Evolutionary conservation across 371 early-diverging fungal species (phyloP).

Genomic region (Batkoa obscura): DNA sequence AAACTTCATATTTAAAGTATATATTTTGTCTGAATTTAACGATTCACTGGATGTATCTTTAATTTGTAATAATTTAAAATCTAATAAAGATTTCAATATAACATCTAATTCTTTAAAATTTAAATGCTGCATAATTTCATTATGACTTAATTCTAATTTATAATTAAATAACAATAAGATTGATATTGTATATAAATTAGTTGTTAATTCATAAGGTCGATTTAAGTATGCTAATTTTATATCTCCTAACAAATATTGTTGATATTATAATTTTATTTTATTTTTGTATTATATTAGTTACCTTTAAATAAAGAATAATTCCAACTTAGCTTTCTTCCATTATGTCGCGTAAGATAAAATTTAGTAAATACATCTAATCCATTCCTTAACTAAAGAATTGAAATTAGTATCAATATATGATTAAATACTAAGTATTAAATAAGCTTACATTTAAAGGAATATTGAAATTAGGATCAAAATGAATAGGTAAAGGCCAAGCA

Average conservation of each 20-base stretch:
- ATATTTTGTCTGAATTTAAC: too few species aligned
- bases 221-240: too few species aligned
- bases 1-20: not conserved
- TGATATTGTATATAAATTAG: too few species aligned
- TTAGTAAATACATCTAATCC: slow-evolving; percentile 44
- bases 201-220: too few species aligned
- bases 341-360: slow-evolving; percentile 53
- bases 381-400: slow-evolving; percentile 30
- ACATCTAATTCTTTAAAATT: not conserved
- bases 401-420: not conserved
- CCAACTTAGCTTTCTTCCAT: slow-evolving; percentile 72
- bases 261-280: too few species aligned
- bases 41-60: too few species aligned
- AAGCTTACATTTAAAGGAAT: slow-evolving; percentile 40
- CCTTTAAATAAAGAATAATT: slow-evolving; percentile 69
- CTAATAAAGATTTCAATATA: slow-evolving; percentile 47
- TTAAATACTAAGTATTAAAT: not conserved
- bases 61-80: slow-evolving; percentile 30
- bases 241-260: too few species aligned
- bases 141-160: too few species aligned
- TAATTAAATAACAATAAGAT: too few species aligned
- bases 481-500: slow-evolving; percentile 67
- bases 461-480: slow-evolving; percentile 30
- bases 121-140: too few species aligned
- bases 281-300: slow-evolving; percentile 9